phyloP scores from a whole-genome alignment of 139 green algal genomes.

The Haematococcus sp. region DNA sequence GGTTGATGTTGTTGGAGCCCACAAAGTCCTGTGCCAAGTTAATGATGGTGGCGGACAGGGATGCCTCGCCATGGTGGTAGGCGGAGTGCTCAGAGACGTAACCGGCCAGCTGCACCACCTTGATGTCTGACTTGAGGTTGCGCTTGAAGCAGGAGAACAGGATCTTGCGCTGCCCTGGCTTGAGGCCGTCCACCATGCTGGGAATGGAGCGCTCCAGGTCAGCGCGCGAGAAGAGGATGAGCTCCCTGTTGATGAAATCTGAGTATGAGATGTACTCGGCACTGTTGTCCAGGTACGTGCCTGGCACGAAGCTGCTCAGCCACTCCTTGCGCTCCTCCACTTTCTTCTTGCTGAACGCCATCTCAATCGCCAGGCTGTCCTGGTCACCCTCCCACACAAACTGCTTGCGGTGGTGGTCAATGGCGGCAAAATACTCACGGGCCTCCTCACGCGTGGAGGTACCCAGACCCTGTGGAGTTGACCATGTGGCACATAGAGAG shows the following conservation, averaged over 20 bases:
- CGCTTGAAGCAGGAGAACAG: conserved; percentile 97
- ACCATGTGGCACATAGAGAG: too few species aligned
- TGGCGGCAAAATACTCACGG: conserved; percentile 93
- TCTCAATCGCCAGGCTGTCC: conserved; percentile 85
- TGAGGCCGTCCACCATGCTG: conserved; percentile 93
- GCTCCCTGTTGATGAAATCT: conserved; percentile 96
- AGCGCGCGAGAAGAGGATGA: conserved; percentile 90
- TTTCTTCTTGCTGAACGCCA: conserved; percentile 99
- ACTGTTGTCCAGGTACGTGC: conserved; percentile 93
- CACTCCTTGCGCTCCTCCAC: conserved; percentile 97
- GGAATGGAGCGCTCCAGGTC: conserved; percentile 98
- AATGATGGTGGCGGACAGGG: conserved; percentile 53
- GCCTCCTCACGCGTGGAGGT: conserved; percentile 91
- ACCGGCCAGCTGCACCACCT: conserved; percentile 94
- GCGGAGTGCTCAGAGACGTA: conserved; percentile 96
- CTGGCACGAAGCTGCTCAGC: conserved; percentile 78
- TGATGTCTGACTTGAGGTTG: conserved; percentile 93
- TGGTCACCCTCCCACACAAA: conserved; percentile 83
- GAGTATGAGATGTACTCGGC: conserved; percentile 81
- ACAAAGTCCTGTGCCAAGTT: conserved; percentile 87
- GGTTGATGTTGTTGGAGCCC: conserved; percentile 98
- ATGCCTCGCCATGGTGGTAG: conserved; percentile 98
- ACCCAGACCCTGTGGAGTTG: conserved; percentile 74
- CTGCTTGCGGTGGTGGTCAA: conserved; percentile 81
- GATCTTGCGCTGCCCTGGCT: conserved; percentile 99